Base-by-base conservation (phyloP, 805 yeast species). In the Saccharomyces eubayanus region DNA sequence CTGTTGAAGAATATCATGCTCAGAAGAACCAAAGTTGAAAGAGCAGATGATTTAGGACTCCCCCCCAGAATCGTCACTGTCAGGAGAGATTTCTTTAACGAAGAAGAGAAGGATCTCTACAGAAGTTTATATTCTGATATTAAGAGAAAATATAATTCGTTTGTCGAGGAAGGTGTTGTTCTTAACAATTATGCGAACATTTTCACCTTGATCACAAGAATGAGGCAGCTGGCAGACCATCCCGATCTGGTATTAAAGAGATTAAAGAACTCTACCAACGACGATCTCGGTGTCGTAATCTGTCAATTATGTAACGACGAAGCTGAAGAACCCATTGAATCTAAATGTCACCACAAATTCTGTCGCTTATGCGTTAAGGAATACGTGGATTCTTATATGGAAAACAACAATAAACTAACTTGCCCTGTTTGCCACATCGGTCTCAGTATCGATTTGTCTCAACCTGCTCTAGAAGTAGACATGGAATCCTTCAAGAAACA, bases 361-460 rank as follows among this genome's bases (percentile, higher is more conserved):
- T 94, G 99, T 67, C 80, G 99, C 29, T 76, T 94, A 76, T 94
- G 99, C 68, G 82, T 94, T 54, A 82, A 79, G 54, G 99, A 95
- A 69, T 94, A 94, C 64, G 81, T 86, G 49, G 97, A 91, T 58
- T 83, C 94, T 51, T 88, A 76, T 63, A 59, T 70, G 60, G 95
- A 94, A 3, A 77, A 72, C 16, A 71, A 69, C 9, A 74, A 67
- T 3, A 78, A 79, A 47, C 72, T 91, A 46, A 83, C 88, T 56
- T 94, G 99, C 64, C 99, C 99, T 0, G 96, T 94, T 5, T 94
- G 99, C 65, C 99, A 91, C 64, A 89, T 94, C 59, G 91, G 94
- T 0, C 73, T 94, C 54, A 86, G 96, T 52, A 94, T 94, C 51
- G 99, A 94, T 65, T 72, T 94, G 49, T 82, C 86, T 48, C 96